Base-by-base conservation (phyloP, 129 eudicot species). In the Calendula officinalis region DNA sequence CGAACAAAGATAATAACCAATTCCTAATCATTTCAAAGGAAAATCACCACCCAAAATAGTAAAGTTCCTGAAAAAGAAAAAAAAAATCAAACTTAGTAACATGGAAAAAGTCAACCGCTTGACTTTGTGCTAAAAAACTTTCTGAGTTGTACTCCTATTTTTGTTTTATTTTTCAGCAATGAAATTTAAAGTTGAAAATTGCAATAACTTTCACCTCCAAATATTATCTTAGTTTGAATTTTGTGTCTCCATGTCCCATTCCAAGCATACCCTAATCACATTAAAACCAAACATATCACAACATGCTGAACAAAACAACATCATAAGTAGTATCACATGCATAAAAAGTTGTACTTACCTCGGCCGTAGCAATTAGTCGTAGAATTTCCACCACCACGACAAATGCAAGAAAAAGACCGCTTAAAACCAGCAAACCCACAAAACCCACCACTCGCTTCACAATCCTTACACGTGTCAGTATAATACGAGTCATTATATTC, bases 401-500 rank as follows among this genome's bases (percentile, higher is more conserved):
- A 86, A 38, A 80, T 80, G 76, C 95, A 86, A 83, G 95, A 72
- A 78, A 83, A 86, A 2, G 78, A 60, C 72, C 67, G 68, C 1
- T 54, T 57, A 36, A 51, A 38, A 15, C 81, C 95, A 6, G 81
- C 75, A 62, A 83, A 86, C 27, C 95, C 95, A 54, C 95, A 86
- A 60, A 72, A 77, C 5, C 95, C 95, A 5, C 87, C 90, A 66
- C 90, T 86, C 34, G 80, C 78, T 66, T 80, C 90, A 75, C 95
- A 86, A 42, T 78, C 77, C 84, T 83, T 83, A 57, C 95, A 86
- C 0, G 58, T 67, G n/a, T 75, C 83, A 12, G 49, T 69, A 55
- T 80, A 77, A 78, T 75, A 86, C 0, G 87, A 77, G 56, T 76
- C 76, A 62, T 86, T 86, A 56, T 71, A 86, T 39, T 77, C 77